These are phyloP conservation scores for Coemansia sp. DNA, from an alignment of 192 early-diverging fungal species.

Conservation along the genomic window DNA sequence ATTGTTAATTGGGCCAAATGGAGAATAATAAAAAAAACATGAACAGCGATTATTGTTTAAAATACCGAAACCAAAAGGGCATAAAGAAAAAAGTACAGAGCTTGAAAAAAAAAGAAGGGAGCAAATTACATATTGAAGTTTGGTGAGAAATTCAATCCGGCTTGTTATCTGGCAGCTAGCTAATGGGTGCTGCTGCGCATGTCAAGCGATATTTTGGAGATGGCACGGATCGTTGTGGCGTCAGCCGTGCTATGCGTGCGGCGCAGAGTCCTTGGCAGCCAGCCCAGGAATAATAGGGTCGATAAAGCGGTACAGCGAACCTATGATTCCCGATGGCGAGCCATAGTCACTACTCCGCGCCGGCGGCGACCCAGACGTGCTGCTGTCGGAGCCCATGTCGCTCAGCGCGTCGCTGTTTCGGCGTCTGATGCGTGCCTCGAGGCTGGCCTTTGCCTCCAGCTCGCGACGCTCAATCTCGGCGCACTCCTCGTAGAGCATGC, in stretches of 20 bases:
- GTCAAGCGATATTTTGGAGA: constrained; percentile 10
- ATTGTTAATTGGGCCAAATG: background rate
- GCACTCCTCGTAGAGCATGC: constrained; percentile 45
- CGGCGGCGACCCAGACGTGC: constrained; percentile 2
- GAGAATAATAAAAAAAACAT: background rate
- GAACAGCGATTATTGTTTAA: background rate
- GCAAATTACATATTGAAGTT: constrained; percentile 14
- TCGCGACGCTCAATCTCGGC: constrained; percentile 53
- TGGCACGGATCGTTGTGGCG: constrained; percentile 6
- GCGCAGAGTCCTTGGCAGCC: constrained; percentile 11
- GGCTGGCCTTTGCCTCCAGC: constrained; percentile 28
- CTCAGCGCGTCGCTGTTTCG: constrained; percentile 45
- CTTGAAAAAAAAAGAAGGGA: background rate
- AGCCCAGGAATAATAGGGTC: constrained; percentile 38
- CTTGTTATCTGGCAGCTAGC: background rate
- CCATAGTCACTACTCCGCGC: constrained; percentile 14
- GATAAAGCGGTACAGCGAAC: constrained; percentile 46
- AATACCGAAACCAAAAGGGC: background rate
- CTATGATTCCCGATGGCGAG: constrained; percentile 27
- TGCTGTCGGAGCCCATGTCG: constrained; percentile 28
- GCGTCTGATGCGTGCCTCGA: constrained; percentile 39
- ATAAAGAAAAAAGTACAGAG: constrained; percentile 2
- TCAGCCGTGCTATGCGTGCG: constrained; percentile 7
- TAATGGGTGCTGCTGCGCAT: background rate
- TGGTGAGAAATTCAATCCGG: background rate